phyloP scores from a whole-genome alignment of 2,329 filamentous ascomycete species.

The Penicillium freii region DNA sequence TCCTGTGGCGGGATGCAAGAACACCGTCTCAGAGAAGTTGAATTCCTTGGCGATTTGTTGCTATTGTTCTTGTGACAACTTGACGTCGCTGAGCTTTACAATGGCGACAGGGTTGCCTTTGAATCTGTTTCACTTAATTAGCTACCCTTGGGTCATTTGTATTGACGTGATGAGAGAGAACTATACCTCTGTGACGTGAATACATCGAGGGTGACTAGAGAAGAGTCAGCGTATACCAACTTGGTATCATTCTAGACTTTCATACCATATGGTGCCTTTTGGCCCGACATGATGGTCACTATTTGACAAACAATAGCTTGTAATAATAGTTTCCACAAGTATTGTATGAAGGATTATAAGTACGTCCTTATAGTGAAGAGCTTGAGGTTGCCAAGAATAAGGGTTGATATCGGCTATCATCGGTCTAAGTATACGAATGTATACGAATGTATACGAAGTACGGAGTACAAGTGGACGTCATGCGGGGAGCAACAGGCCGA shows the following conservation, averaged over 20 bases:
- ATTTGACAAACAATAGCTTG: background rate
- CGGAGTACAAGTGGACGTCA: background rate
- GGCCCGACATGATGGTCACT: background rate
- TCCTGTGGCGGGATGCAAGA: conserved; percentile 51
- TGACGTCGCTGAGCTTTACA: background rate
- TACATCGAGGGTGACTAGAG: background rate
- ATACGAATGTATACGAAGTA: no score
- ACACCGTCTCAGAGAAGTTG: conserved; percentile 64
- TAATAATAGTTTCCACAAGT: background rate
- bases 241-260: background rate
- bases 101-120: background rate
- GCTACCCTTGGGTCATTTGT: background rate
- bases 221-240: background rate
- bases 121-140: background rate
- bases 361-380: background rate
- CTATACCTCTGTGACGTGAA: background rate
- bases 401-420: background rate
- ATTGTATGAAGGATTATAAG: background rate
- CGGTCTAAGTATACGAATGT: background rate
- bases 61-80: conserved; percentile 53
- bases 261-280: background rate
- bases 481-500: background rate
- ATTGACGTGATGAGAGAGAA: background rate
- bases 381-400: background rate
- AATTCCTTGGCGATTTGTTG: conserved; percentile 61